phyloP scores from a whole-genome alignment of 495 filamentous ascomycete species.

The Parmelia sp. region DNA sequence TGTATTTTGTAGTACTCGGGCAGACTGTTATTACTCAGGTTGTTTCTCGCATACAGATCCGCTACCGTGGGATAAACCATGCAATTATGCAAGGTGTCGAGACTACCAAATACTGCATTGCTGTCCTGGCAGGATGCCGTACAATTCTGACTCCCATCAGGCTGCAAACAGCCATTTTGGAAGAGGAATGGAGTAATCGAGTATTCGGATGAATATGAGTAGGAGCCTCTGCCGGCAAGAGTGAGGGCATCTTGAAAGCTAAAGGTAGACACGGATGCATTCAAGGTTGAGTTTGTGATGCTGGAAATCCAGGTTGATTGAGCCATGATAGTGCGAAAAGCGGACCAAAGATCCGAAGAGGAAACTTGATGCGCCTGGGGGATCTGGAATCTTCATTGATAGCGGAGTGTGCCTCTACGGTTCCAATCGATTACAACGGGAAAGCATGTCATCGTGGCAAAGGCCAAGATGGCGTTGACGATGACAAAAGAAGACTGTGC shows the following conservation, averaged over 20 bases:
- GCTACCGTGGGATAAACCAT: conserved; percentile 6
- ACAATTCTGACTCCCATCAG: not conserved
- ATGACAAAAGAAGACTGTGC: too few relatives aligned
- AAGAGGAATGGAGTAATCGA: conserved; percentile 5
- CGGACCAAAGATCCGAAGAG: not conserved
- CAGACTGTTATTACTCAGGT: not conserved
- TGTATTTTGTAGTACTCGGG: not conserved
- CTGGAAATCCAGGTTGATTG: not conserved
- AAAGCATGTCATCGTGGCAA: not conserved
- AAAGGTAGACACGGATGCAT: not conserved
- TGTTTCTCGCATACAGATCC: not conserved
- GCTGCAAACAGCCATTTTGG: not conserved
- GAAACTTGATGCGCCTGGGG: too few relatives aligned
- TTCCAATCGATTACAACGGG: not conserved
- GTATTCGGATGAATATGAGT: not conserved
- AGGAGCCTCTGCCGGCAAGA: too few relatives aligned
- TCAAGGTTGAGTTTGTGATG: conserved; percentile 3
- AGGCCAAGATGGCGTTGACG: not conserved
- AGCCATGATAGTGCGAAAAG: not conserved
- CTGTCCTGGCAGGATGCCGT: not conserved
- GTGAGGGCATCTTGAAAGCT: conserved; percentile 7
- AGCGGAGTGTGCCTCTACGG: not conserved
- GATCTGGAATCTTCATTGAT: not conserved
- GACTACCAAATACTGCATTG: not conserved
- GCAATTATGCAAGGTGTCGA: conserved; percentile 13